phyloP scores from a whole-genome alignment of 2,329 filamentous ascomycete species.

The Hirsutella thompsonii region DNA sequence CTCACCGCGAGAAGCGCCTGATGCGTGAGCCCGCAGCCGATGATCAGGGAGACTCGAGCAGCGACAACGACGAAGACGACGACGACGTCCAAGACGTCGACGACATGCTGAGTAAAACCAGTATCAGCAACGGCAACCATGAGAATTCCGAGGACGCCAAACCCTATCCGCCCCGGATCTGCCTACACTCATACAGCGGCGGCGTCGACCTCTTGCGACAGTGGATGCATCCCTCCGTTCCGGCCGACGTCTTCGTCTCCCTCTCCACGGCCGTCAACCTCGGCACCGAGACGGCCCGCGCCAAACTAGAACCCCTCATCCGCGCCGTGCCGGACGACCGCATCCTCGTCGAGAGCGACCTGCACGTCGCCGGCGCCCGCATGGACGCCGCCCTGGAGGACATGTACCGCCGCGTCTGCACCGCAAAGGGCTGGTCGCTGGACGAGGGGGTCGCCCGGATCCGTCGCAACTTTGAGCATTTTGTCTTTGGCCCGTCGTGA shows the following conservation, averaged over 20 bases:
- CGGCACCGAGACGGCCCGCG: conserved; percentile 30
- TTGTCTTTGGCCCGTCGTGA: conserved; percentile 49
- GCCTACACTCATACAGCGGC: conserved; percentile 87
- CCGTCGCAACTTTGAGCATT: conserved; percentile 63
- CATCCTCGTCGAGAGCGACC: conserved; percentile 79
- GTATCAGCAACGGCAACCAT: too few species aligned
- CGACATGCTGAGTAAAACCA: too few species aligned
- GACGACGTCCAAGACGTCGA: conserved; percentile 10
- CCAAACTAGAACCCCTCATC: conserved; percentile 50
- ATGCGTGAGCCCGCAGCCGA: conserved; percentile 31
- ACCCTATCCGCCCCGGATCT: conserved; percentile 77
- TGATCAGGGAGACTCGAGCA: conserved; percentile 21
- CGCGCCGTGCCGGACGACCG: conserved; percentile 62
- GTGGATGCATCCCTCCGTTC: conserved; percentile 62
- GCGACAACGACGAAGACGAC: conserved; percentile 18
- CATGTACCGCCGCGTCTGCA: conserved; percentile 63
- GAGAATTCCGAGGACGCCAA: too few species aligned
- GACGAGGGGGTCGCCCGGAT: conserved; percentile 57
- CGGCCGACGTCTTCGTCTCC: conserved; percentile 71
- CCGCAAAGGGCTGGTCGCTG: conserved; percentile 64
- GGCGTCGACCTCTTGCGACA: conserved; percentile 61
- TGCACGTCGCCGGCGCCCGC: conserved; percentile 65
- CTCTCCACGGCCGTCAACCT: conserved; percentile 81
- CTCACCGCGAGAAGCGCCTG: conserved; percentile 42
- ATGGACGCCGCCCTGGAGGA: conserved; percentile 73